These are phyloP conservation scores for Friedmanniomyces simplex DNA, from an alignment of 495 filamentous ascomycete genomes.

Conservation along the genomic window DNA sequence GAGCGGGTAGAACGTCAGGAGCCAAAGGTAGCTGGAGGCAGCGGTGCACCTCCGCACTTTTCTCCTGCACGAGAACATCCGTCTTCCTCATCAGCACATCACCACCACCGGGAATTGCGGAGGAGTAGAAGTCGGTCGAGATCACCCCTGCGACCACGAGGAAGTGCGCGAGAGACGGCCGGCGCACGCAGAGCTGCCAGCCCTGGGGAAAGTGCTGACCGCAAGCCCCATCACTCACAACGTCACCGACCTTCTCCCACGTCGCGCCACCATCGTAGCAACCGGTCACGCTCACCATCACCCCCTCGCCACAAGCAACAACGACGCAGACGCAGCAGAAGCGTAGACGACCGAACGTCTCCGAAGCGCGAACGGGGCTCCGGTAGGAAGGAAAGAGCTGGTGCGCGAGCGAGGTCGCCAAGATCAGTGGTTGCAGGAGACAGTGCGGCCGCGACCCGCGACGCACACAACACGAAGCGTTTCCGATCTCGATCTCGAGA, in stretches of 20 bases:
- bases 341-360: constrained; percentile 4
- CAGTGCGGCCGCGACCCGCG: neutral
- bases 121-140: constrained; percentile 19
- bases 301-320: constrained; percentile 16
- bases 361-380: neutral
- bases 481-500: constrained; percentile 26
- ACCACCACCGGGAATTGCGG: constrained; percentile 14
- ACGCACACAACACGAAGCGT: neutral
- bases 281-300: constrained; percentile 22
- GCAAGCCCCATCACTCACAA: constrained; percentile 18
- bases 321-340: constrained; percentile 25
- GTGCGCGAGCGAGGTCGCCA: constrained; percentile 4
- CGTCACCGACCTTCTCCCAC: constrained; percentile 19
- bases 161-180: neutral
- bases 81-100: constrained; percentile 18
- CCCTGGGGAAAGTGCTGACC: constrained; percentile 24
- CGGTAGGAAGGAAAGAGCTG: neutral
- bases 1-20: constrained; percentile 11
- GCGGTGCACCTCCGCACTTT: constrained; percentile 16
- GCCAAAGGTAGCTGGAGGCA: constrained; percentile 4
- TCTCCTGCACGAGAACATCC: constrained; percentile 1
- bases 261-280: constrained; percentile 27
- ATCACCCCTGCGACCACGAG: neutral
- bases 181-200: constrained; percentile 3
- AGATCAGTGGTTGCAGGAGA: neutral